Percentiles rank a stretch among this genome's conserved stretches.
Conservation (phyloP, 441 rosid species). For the Raphanus hybrid region DNA sequence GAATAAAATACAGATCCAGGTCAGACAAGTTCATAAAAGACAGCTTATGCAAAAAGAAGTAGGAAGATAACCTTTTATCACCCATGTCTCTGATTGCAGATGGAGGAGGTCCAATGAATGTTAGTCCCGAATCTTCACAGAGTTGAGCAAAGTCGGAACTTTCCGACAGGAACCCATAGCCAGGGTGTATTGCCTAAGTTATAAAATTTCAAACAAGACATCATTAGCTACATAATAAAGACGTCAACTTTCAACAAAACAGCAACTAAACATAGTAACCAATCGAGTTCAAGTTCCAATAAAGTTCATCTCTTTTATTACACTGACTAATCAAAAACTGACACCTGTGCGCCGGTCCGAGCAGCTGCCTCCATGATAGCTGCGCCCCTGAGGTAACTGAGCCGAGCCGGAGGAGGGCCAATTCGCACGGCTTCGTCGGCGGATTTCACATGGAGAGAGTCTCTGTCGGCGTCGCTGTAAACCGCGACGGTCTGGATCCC, state of each 20-base stretch:
- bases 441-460: conserved; percentile 79
- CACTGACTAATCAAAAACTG: conserved; percentile 9
- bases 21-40: conserved; percentile 13
- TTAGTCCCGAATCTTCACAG: conserved; percentile 79
- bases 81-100: conserved; percentile 96
- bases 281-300: background rate
- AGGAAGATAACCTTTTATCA: conserved; percentile 70
- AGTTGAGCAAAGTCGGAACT: conserved; percentile 84
- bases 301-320: background rate
- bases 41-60: background rate
- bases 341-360: conserved; percentile 86
- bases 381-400: conserved; percentile 72
- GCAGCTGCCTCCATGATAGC: conserved; percentile 78
- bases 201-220: conserved; percentile 38
- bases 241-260: conserved; percentile 1
- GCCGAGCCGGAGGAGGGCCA: conserved; percentile 86
- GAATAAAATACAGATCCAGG: conserved; percentile 18
- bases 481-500: conserved; percentile 83
- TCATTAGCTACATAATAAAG: conserved; percentile 18
- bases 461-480: conserved; percentile 85
- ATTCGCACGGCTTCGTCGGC: conserved; percentile 82
- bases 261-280: background rate
- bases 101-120: conserved; percentile 93
- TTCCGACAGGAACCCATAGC: conserved; percentile 92
- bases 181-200: conserved; percentile 90